Conservation (phyloP, 1,284 basidiomycete genomes). For the Malassezia equina region DNA sequence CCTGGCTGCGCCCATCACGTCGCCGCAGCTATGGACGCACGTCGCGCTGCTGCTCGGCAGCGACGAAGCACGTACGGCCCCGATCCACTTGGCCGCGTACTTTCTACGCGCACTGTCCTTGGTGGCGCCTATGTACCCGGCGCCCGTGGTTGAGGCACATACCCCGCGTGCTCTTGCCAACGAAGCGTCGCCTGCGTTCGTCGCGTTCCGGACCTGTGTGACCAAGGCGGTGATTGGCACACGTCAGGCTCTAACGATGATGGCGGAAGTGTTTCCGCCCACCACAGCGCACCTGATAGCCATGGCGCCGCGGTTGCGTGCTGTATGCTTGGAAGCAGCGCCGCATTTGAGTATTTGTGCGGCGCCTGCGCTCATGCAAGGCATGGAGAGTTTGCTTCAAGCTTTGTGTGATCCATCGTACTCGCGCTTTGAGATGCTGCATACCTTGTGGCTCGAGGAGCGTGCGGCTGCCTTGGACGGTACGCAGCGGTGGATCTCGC, state of each 20-base stretch:
- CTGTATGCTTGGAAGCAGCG: neutral
- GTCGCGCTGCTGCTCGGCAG: slow-evolving; percentile 1
- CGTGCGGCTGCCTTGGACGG: neutral
- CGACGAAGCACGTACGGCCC: neutral
- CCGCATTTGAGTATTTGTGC: neutral
- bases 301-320: neutral
- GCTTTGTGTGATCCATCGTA: neutral
- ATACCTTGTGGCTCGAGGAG: slow-evolving; percentile 3
- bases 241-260: slow-evolving; percentile 3
- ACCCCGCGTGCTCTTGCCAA: neutral
- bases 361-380: neutral
- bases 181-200: neutral
- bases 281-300: neutral
- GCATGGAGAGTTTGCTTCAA: neutral
- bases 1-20: neutral
- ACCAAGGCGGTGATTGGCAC: neutral
- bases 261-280: neutral
- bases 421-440: slow-evolving; percentile 13
- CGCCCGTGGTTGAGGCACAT: slow-evolving; percentile 5
- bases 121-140: slow-evolving; percentile 9
- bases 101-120: slow-evolving; percentile 4
- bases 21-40: slow-evolving; percentile 7
- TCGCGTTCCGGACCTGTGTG: neutral
- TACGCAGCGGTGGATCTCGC: slow-evolving; percentile 1
- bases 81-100: slow-evolving; percentile 3